A percentile compares a stretch with the other conserved stretches of the same genome.
These are phyloP conservation scores for Crithidia bombi DNA, from an alignment of 208 protist species.

Conservation along the genomic window DNA sequence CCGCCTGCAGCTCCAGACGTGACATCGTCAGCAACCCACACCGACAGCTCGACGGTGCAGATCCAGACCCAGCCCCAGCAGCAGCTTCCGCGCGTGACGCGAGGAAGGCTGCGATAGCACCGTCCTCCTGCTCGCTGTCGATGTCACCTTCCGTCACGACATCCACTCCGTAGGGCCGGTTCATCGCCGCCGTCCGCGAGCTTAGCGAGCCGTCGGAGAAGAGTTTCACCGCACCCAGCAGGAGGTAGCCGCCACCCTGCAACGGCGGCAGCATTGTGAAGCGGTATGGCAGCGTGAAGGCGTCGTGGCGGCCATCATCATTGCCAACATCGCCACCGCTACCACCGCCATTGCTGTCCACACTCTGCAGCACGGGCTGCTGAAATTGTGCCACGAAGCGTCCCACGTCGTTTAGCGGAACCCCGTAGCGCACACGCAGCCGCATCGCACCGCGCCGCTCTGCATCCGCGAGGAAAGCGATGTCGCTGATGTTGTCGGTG, in stretches of 20 bases:
- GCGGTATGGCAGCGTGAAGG: constrained; percentile 46
- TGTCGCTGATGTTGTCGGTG: constrained; percentile 42
- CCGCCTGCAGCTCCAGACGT: constrained; percentile 35
- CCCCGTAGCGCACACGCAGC: constrained; percentile 48
- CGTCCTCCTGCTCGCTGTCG: constrained; percentile 50
- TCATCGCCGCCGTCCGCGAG: constrained; percentile 65
- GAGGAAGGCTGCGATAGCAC: constrained; percentile 31
- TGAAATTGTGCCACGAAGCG: constrained; percentile 36
- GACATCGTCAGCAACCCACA: constrained; percentile 54
- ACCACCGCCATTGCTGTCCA: no score
- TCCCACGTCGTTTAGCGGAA: constrained; percentile 33
- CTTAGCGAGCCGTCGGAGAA: constrained; percentile 72
- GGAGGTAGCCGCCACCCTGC: constrained; percentile 42
- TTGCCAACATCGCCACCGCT: no score
- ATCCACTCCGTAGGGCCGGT: constrained; percentile 47
- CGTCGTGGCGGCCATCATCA: constrained; percentile 26
- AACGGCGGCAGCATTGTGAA: constrained; percentile 41
- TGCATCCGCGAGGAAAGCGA: constrained; percentile 40
- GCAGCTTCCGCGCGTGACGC: constrained; percentile 5
- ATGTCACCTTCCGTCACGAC: constrained; percentile 49
- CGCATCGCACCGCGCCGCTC: constrained; percentile 40
- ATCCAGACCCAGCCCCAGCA: no score
- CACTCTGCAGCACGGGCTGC: background rate
- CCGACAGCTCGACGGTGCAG: constrained; percentile 35
- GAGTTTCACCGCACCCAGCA: constrained; percentile 63